Evolutionary conservation across 306 rosid genomes (phyloP).

Genomic region (Albizia julibrissin): DNA sequence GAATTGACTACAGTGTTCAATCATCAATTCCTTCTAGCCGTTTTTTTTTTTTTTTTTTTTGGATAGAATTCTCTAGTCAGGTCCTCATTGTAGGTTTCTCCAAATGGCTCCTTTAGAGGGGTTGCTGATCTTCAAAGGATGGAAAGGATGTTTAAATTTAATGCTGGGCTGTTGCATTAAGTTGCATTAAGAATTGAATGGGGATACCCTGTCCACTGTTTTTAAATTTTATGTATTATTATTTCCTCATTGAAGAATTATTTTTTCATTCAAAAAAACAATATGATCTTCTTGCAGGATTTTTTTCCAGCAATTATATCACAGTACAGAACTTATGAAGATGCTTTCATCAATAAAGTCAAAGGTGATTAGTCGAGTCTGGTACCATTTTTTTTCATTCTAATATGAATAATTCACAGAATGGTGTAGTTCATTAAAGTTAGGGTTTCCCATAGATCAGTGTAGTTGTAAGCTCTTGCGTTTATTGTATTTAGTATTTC

Average conservation of each 20-base stretch:
- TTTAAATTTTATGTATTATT: neutral
- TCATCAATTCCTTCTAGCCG: neutral
- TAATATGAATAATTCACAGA: slow-evolving; percentile 6
- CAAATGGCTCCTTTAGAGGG: neutral
- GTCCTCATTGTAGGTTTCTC: neutral
- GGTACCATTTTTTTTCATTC: slow-evolving; percentile 4
- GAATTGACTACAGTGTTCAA: neutral
- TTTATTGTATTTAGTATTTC: slow-evolving; percentile 23
- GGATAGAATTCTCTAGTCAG: neutral
- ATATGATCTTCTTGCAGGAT: slow-evolving; percentile 50
- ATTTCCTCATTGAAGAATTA: neutral
- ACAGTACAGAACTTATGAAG: slow-evolving; percentile 58
- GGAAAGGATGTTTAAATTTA: neutral
- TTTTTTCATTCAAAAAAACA: neutral
- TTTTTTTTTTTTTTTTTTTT: no score
- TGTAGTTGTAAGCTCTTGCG: neutral
- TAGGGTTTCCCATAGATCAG: neutral
- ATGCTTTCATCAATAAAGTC: slow-evolving; percentile 57
- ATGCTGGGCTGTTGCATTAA: neutral
- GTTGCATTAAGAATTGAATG: neutral
- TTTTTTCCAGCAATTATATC: slow-evolving; percentile 50
- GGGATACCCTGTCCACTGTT: neutral
- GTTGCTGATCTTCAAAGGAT: neutral
- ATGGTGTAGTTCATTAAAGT: slow-evolving; percentile 14
- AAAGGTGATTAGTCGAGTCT: slow-evolving; percentile 51